A percentile compares a stretch with the other conserved stretches of the same genome.
These are phyloP conservation scores for Rhizopogon vesiculosus DNA, from an alignment of 768 basidiomycete species.

Conservation along the genomic window DNA sequence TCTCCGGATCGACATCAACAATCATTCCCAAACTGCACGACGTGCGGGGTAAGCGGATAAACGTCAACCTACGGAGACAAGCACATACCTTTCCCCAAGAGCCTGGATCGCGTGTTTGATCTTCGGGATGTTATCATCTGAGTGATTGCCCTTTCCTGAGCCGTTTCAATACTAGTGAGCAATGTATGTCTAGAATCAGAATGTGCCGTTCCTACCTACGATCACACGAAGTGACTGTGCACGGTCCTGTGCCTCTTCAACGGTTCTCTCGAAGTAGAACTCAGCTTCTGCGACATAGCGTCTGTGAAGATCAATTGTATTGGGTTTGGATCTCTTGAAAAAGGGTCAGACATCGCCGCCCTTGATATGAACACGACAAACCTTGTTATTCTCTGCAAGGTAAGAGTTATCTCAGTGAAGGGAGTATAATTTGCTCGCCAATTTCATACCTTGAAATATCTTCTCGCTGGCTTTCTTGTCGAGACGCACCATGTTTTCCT, in stretches of 20 bases:
- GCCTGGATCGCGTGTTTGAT: slow-evolving; percentile 84
- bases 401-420: neutral
- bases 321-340: slow-evolving; percentile 32
- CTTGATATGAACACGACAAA: neutral
- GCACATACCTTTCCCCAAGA: slow-evolving; percentile 63
- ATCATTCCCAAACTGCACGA: slow-evolving; percentile 48
- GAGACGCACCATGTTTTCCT: slow-evolving; percentile 63
- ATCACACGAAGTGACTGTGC: slow-evolving; percentile 67
- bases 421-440: slow-evolving; percentile 10
- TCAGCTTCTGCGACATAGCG: slow-evolving; percentile 87
- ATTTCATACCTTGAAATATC: slow-evolving; percentile 66
- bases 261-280: slow-evolving; percentile 58
- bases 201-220: slow-evolving; percentile 50
- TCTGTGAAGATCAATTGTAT: slow-evolving; percentile 80
- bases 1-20: slow-evolving; percentile 70
- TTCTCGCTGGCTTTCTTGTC: slow-evolving; percentile 76
- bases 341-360: neutral
- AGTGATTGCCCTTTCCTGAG: slow-evolving; percentile 78
- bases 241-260: slow-evolving; percentile 43
- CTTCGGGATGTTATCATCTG: slow-evolving; percentile 66
- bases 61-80: neutral
- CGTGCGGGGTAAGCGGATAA: neutral
- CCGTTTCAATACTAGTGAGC: neutral
- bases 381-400: slow-evolving; percentile 1
- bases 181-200: neutral